These are phyloP conservation scores for Epichloe glyceriae DNA, from an alignment of 2,329 filamentous ascomycete species.

Conservation along the genomic window DNA sequence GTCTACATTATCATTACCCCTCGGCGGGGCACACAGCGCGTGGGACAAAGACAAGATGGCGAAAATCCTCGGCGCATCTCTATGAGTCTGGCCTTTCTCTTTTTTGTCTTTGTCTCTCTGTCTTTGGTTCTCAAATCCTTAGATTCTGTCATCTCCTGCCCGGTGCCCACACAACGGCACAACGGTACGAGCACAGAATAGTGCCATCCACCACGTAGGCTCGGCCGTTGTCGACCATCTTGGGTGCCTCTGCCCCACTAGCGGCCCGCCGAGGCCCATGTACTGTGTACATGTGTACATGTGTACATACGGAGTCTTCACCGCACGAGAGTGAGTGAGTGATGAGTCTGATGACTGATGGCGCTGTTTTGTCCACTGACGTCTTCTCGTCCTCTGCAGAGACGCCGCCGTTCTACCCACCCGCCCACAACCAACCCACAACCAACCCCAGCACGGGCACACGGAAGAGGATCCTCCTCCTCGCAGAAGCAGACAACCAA, in stretches of 20 bases:
- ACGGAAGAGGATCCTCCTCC: constrained; percentile 4
- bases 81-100: too few species aligned
- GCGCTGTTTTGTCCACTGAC: constrained; percentile 6
- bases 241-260: constrained; percentile 5
- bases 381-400: constrained; percentile 7
- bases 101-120: too few species aligned
- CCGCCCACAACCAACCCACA: not conserved
- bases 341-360: not conserved
- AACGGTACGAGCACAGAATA: too few species aligned
- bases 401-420: constrained; percentile 4
- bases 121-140: too few species aligned
- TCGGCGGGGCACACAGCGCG: too few species aligned
- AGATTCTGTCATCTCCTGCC: not conserved
- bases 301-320: not conserved
- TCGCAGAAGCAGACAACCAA: constrained; percentile 5
- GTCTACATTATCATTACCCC: too few species aligned
- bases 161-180: too few species aligned
- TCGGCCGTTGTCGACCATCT: constrained; percentile 4
- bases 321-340: not conserved
- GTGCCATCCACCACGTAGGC: not conserved
- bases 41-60: too few species aligned
- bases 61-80: too few species aligned
- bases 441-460: not conserved
- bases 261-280: constrained; percentile 8
- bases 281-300: too few species aligned